Evolutionary conservation across 202 grass and related monocot genomes (phyloP), one percentile per base, ranked within the genome.

Genomic region (Bolboschoenoplectus hybrid): DNA sequence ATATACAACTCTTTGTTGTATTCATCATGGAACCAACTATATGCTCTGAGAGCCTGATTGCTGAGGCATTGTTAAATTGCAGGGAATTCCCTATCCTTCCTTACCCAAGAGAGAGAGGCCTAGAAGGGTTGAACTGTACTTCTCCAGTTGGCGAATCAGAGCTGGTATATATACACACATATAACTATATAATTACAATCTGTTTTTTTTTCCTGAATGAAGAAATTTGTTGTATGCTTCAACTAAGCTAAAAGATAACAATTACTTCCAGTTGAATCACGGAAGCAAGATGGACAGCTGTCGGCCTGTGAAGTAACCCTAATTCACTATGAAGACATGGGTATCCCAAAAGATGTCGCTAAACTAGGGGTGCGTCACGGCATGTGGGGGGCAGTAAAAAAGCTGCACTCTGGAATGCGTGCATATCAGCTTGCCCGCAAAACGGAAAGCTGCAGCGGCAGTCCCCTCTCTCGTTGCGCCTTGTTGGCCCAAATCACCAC

Each of bases 351-450:
- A 83, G 97, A 99, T 82, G 92, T 99, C 8, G 97, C 97, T 9
- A 94, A 94, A 65, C 80, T 99, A 52, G 88, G 92, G 53, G 90
- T 99, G 40, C 97, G 93, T 17, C 97, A 99, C 1, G 93, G 93
- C 17, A 98, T 98, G 97, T 98, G 97, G 97, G 93, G 93, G 80
- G 96, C 96, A 66, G 91, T 98, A 12, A 94, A 96, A 84, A 98
- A 92, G 81, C 86, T 98, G 80, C 96, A 98, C 50, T 91, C 91
- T 3, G 96, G 96, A 3, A 89, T 98, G 78, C 90, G 96, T 87
- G 84, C 89, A 32, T 98, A 98, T 86, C 96, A 98, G 86, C 83
- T 88, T 50, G 88, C 85, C 63, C 91, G 88, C 67, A 43, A 81
- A 41, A 52, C 84, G 64, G 92, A 91, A 41, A 87, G 55, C 55